Percentiles rank a stretch among this genome's conserved stretches.
Conservation (phyloP, 176 grass and related monocot species). For the Aegilops speltoides region DNA sequence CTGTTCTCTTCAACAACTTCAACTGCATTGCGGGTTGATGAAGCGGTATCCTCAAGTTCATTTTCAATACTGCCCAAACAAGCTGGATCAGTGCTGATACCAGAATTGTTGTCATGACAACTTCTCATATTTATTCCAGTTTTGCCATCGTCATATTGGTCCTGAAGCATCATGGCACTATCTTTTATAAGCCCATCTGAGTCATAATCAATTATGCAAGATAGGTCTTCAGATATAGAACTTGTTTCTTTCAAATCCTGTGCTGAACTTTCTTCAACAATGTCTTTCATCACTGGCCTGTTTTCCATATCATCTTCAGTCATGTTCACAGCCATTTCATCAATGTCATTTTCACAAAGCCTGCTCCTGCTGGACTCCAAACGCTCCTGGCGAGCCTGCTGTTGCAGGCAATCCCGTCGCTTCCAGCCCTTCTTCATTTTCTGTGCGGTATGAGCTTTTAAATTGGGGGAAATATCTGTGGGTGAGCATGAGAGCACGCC, state of each 20-base stretch:
- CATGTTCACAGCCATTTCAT: conserved; percentile 89
- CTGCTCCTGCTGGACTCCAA: conserved; percentile 80
- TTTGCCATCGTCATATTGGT: conserved; percentile 31
- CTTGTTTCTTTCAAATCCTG: conserved; percentile 52
- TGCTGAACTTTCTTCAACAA: conserved; percentile 34
- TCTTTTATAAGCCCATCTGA: conserved; percentile 47
- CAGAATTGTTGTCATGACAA: conserved; percentile 39
- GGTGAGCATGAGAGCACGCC: conserved; percentile 19
- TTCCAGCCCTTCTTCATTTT: conserved; percentile 83
- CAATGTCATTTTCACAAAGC: conserved; percentile 49
- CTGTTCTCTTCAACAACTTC: conserved; percentile 35
- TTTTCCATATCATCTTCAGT: conserved; percentile 64
- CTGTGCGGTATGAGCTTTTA: conserved; percentile 57
- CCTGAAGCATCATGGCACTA: conserved; percentile 58
- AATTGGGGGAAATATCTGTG: conserved; percentile 40
- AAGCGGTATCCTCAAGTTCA: conserved; percentile 60
- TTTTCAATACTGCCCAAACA: conserved; percentile 47
- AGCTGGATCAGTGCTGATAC: conserved; percentile 38
- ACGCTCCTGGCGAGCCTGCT: conserved; percentile 81
- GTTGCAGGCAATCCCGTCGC: conserved; percentile 64
- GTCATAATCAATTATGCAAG: conserved; percentile 50
- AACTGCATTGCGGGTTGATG: conserved; percentile 14
- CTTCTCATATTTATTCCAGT: conserved; percentile 36
- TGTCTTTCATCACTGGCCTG: conserved; percentile 36
- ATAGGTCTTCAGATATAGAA: conserved; percentile 47